Conservation (phyloP, 2,329 filamentous ascomycete genomes). For the Microsporum ferrugineum region DNA sequence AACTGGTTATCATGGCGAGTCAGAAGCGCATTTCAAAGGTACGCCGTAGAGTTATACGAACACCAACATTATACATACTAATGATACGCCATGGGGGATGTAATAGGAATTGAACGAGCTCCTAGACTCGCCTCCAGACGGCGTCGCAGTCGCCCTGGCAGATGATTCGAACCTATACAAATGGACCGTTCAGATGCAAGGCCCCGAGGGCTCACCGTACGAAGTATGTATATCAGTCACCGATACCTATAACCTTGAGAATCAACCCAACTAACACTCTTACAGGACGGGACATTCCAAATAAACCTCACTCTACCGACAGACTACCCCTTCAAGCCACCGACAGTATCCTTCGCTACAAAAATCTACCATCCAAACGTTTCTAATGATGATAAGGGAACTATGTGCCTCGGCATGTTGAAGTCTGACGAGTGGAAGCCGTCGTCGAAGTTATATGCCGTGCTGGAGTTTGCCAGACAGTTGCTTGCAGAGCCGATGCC, state of each 20-base stretch:
- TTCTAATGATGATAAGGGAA: constrained; percentile 72
- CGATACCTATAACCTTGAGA: not conserved
- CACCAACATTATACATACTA: not conserved
- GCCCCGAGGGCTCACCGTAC: constrained; percentile 54
- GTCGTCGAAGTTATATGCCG: constrained; percentile 59
- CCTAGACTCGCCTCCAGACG: constrained; percentile 43
- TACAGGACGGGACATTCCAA: constrained; percentile 59
- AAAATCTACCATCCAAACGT: constrained; percentile 98
- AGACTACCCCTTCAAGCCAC: constrained; percentile 98
- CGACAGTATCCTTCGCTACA: constrained; percentile 95
- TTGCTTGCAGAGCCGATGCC: constrained; percentile 72
- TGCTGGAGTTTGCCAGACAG: constrained; percentile 64
- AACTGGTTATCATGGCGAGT: constrained; percentile 27
- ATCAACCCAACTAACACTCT: not conserved
- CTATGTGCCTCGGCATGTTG: constrained; percentile 75
- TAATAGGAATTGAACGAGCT: constrained; percentile 51
- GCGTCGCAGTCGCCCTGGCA: constrained; percentile 45
- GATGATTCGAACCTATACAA: constrained; percentile 55
- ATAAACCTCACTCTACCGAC: constrained; percentile 68
- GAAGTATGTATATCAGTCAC: constrained; percentile 37
- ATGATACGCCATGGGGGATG: not conserved
- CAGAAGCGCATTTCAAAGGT: constrained; percentile 41
- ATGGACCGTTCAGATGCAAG: constrained; percentile 58
- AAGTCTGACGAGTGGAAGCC: constrained; percentile 89
- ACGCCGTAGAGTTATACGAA: not conserved